Evolutionary conservation across 1,284 basidiomycete species (phyloP), one percentile per base, ranked within the genome.

Genomic region (Fomitiporia mediterranea): DNA sequence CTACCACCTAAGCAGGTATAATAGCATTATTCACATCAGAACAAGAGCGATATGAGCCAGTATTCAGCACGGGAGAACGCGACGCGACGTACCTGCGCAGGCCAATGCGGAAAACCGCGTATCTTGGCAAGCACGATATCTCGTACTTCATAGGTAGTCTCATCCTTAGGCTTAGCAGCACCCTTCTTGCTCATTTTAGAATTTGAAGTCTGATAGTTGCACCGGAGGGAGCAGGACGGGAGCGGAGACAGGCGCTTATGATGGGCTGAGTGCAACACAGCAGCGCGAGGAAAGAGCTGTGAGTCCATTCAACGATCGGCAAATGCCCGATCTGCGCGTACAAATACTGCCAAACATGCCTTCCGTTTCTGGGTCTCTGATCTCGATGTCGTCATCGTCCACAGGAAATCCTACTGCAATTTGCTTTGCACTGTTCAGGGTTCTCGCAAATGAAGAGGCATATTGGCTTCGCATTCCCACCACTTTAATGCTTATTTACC

Each of bases 51-150:
- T 42, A 38, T 57, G 40, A 35, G 39, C 21, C 4, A 3, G 13
- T 34, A n/a, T 50, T 38, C 35, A 43, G 21, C 37, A 48, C 25
- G 30, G 52, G 55, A 51, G 54, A 35, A 61, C 15, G 53, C 48
- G 37, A 60, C 56, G 59, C 44, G 57, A 74, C 86, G 68, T 66
- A 93, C 92, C 75, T 88, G 87, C 66, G 83, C 90, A 58, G 92
- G 92, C 95, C 95, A 98, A 28, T 89, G 81, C 11, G 96, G 93
- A 74, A 81, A 98, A 13, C 96, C 95, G 73, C 91, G 91, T 67
- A 99, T 77, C 76, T 97, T 94, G 38, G 84, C 93, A 58, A 98
- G 82, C 32, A 98, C 94, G 64, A 94, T 79, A 69, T 97, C 94
- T 67, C 89, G 80, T 55, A 77, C 64, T 35, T 76, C 72, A 69